Evolutionary conservation across 2,329 filamentous ascomycete species (phyloP), one percentile per base, ranked within the genome.

Genomic region (Colletotrichum magnum): DNA sequence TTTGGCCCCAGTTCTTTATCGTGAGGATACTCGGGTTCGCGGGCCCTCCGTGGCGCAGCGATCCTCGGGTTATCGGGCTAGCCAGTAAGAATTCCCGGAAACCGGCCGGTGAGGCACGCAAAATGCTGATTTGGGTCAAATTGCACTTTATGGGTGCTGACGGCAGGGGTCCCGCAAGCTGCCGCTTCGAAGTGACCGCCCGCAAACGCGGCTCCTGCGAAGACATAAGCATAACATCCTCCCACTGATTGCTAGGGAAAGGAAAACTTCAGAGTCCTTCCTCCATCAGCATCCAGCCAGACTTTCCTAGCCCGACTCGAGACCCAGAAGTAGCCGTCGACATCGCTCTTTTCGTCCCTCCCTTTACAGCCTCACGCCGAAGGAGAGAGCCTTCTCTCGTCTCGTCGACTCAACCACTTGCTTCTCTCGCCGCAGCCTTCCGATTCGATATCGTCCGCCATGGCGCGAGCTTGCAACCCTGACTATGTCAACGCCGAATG

Each of bases 401-500:
- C 10, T 7, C 47, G 47, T 7, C 6, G 5, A 36, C 9, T n/a
- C 26, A n/a, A 26, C 10, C 41, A 15, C 10, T 50, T 5, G 4
- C 41, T 9, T 6, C 5, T 4, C 24, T 58, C n/a, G 10, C 10
- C 13, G 32, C 24, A n/a, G 15, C 16, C 15, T 3, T 16, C 12
- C 24, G 5, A 7, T 15, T 10, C 6, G 24, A 15, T 36, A 16
- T 18, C 32, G 39, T 7, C n/a, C 24, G 50, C n/a, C 6, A 69
- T 69, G 61, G 60, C 66, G 24, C 21, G 52, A 16, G 26, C 9
- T 13, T 68, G 67, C 24, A 68, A 41, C 26, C 52, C 62, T 18
- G 53, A 61, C 26, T 69, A 65, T 32, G 57, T 60, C 36, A 48
- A 71, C 54, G 60, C 56, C 16, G 12, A 52, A 1, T 71, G 61